phyloP scores from a whole-genome alignment of 768 basidiomycete species.

The Paxillus rubicundulus region DNA sequence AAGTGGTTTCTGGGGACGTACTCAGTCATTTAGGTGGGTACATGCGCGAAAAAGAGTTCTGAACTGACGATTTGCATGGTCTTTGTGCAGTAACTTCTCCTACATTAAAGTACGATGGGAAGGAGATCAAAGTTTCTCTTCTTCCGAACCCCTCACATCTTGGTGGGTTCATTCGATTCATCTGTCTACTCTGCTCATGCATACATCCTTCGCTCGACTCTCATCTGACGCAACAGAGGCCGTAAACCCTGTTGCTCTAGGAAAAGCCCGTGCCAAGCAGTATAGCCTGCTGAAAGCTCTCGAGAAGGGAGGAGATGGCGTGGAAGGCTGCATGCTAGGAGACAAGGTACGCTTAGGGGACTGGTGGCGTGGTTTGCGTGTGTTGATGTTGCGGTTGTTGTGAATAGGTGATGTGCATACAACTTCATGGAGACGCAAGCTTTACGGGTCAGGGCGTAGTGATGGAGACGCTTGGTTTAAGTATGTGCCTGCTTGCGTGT shows the following conservation, averaged over 20 bases:
- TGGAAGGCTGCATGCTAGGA: slow-evolving; percentile 29
- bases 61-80: not conserved
- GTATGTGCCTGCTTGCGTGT: slow-evolving; percentile 38
- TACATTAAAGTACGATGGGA: slow-evolving; percentile 50
- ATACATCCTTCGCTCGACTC: not conserved
- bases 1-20: slow-evolving; percentile 78
- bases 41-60: slow-evolving; percentile 1
- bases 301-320: slow-evolving; percentile 30
- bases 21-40: slow-evolving; percentile 74
- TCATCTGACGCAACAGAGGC: slow-evolving; percentile 53
- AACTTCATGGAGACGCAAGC: slow-evolving; percentile 89
- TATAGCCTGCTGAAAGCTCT: slow-evolving; percentile 72
- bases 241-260: slow-evolving; percentile 81
- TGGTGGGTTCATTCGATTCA: slow-evolving; percentile 36
- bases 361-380: not conserved
- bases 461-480: slow-evolving; percentile 84
- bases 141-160: slow-evolving; percentile 81
- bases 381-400: slow-evolving; percentile 8
- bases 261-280: slow-evolving; percentile 90
- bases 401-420: slow-evolving; percentile 81
- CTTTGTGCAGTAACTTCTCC: slow-evolving; percentile 59
- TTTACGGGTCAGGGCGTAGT: slow-evolving; percentile 90
- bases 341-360: slow-evolving; percentile 23
- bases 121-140: slow-evolving; percentile 64
- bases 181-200: slow-evolving; percentile 7